Conservation (phyloP, 148 eudicot species). For the Spergularia bocconei region DNA sequence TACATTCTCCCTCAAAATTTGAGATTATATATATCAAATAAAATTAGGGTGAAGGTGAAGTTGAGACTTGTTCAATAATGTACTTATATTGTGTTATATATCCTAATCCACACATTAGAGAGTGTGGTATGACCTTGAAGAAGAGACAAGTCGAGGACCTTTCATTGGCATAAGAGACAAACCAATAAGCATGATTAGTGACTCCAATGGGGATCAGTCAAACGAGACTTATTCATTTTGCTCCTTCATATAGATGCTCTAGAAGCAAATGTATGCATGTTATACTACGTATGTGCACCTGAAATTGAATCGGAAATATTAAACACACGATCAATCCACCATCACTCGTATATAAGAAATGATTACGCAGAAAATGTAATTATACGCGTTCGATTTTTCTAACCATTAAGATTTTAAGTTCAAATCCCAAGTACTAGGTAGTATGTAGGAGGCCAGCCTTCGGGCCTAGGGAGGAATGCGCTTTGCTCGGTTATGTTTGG, state of each 20-base stretch:
- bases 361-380: too few relatives aligned
- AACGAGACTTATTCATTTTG: not conserved
- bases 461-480: too few relatives aligned
- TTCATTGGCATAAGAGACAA: constrained; percentile 11
- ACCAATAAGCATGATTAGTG: not conserved
- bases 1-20: too few relatives aligned
- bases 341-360: too few relatives aligned
- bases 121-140: not conserved
- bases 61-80: not conserved
- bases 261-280: not conserved
- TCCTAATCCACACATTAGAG: not conserved
- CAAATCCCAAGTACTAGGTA: too few relatives aligned
- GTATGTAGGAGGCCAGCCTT: too few relatives aligned
- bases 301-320: not conserved
- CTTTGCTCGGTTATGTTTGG: too few relatives aligned
- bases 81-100: not conserved
- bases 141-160: not conserved
- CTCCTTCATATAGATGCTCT: not conserved
- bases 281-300: not conserved
- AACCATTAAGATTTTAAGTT: too few relatives aligned
- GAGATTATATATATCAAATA: too few relatives aligned
- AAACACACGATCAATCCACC: not conserved
- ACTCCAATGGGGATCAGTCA: constrained; percentile 1
- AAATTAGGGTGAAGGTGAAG: not conserved
- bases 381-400: too few relatives aligned